phyloP scores from a whole-genome alignment of 2,329 filamentous ascomycete species.

The Fusarium torulosum region DNA sequence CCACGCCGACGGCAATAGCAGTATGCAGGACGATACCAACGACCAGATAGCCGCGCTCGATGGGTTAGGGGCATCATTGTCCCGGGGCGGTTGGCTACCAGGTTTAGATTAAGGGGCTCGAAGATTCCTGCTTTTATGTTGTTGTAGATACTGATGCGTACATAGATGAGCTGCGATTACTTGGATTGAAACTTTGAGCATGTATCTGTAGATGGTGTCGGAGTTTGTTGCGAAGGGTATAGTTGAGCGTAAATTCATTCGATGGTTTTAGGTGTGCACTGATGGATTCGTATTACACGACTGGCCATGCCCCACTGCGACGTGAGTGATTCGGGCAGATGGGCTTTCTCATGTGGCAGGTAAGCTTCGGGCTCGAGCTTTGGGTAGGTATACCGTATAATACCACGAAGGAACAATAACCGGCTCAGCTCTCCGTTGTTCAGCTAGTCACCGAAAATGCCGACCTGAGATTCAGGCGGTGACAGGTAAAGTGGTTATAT shows the following conservation, averaged over 20 bases:
- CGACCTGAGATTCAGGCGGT: constrained; percentile 32
- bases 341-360: background rate
- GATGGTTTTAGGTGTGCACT: constrained; percentile 5
- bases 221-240: constrained; percentile 8
- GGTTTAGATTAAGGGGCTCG: constrained; percentile 50
- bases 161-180: background rate
- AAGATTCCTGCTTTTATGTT: background rate
- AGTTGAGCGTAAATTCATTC: constrained; percentile 8
- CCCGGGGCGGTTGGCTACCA: constrained; percentile 53
- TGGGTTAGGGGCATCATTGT: constrained; percentile 50
- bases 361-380: background rate
- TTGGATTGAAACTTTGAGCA: background rate
- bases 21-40: constrained; percentile 38
- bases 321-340: background rate
- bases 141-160: constrained; percentile 9
- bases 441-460: constrained; percentile 31
- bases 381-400: background rate
- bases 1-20: constrained; percentile 31
- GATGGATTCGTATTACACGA: constrained; percentile 6
- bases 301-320: background rate
- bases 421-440: constrained; percentile 30
- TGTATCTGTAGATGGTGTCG: constrained; percentile 9
- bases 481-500: constrained; percentile 22
- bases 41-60: constrained; percentile 50
- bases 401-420: constrained; percentile 8